phyloP scores from a whole-genome alignment of 2,329 filamentous ascomycete genomes.

The Fusarium metavorans region DNA sequence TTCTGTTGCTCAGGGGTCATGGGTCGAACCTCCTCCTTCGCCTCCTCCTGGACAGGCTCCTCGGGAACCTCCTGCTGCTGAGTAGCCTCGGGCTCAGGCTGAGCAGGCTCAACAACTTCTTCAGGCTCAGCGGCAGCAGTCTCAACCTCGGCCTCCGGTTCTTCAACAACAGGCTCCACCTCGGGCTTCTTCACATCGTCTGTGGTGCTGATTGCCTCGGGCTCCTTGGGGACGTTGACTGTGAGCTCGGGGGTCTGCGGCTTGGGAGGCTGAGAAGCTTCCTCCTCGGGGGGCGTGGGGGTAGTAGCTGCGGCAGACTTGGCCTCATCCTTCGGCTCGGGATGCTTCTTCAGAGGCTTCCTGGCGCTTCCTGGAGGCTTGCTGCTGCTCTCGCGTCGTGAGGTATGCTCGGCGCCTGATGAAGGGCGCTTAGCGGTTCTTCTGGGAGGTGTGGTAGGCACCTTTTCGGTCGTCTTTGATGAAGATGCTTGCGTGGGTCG shows the following conservation, averaged over 20 bases:
- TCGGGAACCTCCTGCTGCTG: slow-evolving; percentile 11
- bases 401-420: slow-evolving; percentile 31
- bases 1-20: slow-evolving; percentile 7
- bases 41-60: slow-evolving; percentile 6
- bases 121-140: slow-evolving; percentile 22
- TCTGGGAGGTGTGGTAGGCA: slow-evolving; percentile 61
- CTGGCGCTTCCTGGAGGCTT: slow-evolving; percentile 43
- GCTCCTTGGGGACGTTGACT: slow-evolving; percentile 1
- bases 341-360: slow-evolving; percentile 25
- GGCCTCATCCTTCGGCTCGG: slow-evolving; percentile 9
- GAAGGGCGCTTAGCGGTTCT: slow-evolving; percentile 48
- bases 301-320: slow-evolving; percentile 7
- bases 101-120: slow-evolving; percentile 26
- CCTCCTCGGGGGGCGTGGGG: slow-evolving; percentile 15
- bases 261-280: slow-evolving; percentile 11
- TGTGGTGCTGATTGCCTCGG: not conserved
- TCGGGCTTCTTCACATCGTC: slow-evolving; percentile 12
- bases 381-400: slow-evolving; percentile 37
- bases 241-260: slow-evolving; percentile 12
- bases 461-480: slow-evolving; percentile 75
- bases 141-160: slow-evolving; percentile 23
- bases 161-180: slow-evolving; percentile 13
- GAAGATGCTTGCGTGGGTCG: slow-evolving; percentile 78
- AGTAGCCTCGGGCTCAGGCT: slow-evolving; percentile 15
- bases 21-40: slow-evolving; percentile 6